phyloP scores from a whole-genome alignment of 2,329 filamentous ascomycete genomes.

The Malbranchea zuffiana region DNA sequence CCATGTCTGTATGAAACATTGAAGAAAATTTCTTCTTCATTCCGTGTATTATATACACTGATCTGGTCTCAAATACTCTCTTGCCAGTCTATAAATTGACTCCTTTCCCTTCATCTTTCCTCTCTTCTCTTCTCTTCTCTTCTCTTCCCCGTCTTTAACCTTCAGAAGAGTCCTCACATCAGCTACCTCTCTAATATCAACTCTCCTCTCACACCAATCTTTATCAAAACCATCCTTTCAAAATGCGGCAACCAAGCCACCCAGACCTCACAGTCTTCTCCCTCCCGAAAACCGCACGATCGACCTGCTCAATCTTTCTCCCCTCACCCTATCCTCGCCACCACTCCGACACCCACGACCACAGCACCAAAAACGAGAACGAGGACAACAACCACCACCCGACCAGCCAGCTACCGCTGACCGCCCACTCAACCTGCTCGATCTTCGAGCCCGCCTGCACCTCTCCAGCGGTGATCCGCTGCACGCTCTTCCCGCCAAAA shows the following conservation, averaged over 20 bases:
- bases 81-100: too few species aligned
- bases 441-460: conserved; percentile 8
- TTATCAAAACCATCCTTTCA: neutral
- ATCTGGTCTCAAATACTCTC: too few species aligned
- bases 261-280: conserved; percentile 2
- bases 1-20: too few species aligned
- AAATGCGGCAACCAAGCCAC: conserved; percentile 1
- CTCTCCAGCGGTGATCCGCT: conserved; percentile 3
- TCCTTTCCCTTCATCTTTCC: neutral
- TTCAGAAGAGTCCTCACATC: neutral
- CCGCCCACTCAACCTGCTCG: conserved; percentile 10
- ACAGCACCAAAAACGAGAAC: too few species aligned
- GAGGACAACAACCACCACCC: neutral
- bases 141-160: neutral
- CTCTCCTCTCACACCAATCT: neutral
- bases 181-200: neutral
- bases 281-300: conserved; percentile 8
- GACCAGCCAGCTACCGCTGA: too few species aligned
- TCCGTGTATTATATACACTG: too few species aligned
- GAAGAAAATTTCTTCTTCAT: too few species aligned
- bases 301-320: conserved; percentile 12
- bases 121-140: conserved; percentile 3
- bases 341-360: neutral
- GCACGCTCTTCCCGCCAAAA: conserved; percentile 1
- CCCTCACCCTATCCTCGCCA: conserved; percentile 1